Conservation (phyloP, 345 rosid genomes). For the Linum usitatissimum region DNA sequence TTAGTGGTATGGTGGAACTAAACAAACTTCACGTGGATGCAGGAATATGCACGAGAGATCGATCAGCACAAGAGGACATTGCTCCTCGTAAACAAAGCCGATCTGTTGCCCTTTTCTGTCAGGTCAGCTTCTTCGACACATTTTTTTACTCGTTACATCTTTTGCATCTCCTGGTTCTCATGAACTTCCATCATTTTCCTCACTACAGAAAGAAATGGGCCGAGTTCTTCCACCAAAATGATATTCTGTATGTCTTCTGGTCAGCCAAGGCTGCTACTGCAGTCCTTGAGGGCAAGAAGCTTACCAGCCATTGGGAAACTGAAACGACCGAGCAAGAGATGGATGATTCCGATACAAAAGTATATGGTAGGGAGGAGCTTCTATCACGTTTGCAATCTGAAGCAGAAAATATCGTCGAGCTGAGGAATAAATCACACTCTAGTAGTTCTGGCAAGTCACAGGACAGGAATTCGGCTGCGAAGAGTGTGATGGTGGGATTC, state of each 20-base stretch:
- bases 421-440: slow-evolving; percentile 35
- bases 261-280: slow-evolving; percentile 92
- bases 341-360: slow-evolving; percentile 46
- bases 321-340: slow-evolving; percentile 20
- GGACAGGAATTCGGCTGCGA: slow-evolving; percentile 17
- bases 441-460: slow-evolving; percentile 19
- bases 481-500: slow-evolving; percentile 65
- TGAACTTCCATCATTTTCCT: slow-evolving; percentile 9
- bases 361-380: slow-evolving; percentile 76
- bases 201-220: slow-evolving; percentile 74
- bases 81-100: slow-evolving; percentile 92
- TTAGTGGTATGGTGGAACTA: background rate
- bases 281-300: slow-evolving; percentile 55
- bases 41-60: slow-evolving; percentile 76
- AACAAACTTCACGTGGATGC: slow-evolving; percentile 5
- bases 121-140: slow-evolving; percentile 30
- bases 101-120: slow-evolving; percentile 65
- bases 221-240: slow-evolving; percentile 40
- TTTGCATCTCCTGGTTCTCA: slow-evolving; percentile 5
- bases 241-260: slow-evolving; percentile 71
- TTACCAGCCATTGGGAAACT: slow-evolving; percentile 26
- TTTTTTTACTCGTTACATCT: background rate
- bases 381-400: slow-evolving; percentile 56
- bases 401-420: slow-evolving; percentile 60
- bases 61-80: slow-evolving; percentile 67